Conservation (phyloP, 2,329 filamentous ascomycete species). For the Byssochlamys sp. region DNA sequence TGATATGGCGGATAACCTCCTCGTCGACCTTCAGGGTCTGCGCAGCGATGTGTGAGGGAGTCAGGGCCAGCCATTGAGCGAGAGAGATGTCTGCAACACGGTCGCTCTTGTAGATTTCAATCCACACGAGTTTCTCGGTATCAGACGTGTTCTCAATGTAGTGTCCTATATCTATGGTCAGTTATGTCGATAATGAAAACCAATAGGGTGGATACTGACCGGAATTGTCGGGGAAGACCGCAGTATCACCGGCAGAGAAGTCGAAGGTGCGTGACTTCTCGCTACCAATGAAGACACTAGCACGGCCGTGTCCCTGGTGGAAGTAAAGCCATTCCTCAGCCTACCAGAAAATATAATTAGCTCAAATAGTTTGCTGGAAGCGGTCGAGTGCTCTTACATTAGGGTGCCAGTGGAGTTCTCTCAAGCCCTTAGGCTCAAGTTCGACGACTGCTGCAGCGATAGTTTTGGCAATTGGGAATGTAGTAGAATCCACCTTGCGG, state of each 20-base stretch:
- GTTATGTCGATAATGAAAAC: background rate
- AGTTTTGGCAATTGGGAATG: slow-evolving; percentile 57
- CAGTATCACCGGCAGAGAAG: slow-evolving; percentile 58
- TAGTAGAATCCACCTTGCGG: slow-evolving; percentile 56
- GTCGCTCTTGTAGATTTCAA: slow-evolving; percentile 61
- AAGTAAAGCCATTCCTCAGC: slow-evolving; percentile 65
- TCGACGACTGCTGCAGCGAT: slow-evolving; percentile 57
- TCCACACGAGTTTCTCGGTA: slow-evolving; percentile 55
- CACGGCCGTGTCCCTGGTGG: slow-evolving; percentile 51
- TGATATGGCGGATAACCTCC: slow-evolving; percentile 47
- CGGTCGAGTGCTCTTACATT: slow-evolving; percentile 40
- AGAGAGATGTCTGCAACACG: slow-evolving; percentile 57
- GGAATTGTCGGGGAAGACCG: slow-evolving; percentile 56
- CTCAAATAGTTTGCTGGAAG: background rate
- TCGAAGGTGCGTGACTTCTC: slow-evolving; percentile 56
- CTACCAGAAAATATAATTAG: slow-evolving; percentile 21
- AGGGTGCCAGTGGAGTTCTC: slow-evolving; percentile 63
- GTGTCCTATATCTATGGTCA: slow-evolving; percentile 36
- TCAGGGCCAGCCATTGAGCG: slow-evolving; percentile 61
- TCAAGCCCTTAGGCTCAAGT: slow-evolving; percentile 52
- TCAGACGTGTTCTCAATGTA: slow-evolving; percentile 61
- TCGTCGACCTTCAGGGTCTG: slow-evolving; percentile 51
- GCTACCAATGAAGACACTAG: slow-evolving; percentile 56
- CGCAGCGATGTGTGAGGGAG: slow-evolving; percentile 53
- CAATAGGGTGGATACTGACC: slow-evolving; percentile 15